Base-by-base conservation (phyloP, 805 yeast species). In the Peterozyma xylosa region DNA sequence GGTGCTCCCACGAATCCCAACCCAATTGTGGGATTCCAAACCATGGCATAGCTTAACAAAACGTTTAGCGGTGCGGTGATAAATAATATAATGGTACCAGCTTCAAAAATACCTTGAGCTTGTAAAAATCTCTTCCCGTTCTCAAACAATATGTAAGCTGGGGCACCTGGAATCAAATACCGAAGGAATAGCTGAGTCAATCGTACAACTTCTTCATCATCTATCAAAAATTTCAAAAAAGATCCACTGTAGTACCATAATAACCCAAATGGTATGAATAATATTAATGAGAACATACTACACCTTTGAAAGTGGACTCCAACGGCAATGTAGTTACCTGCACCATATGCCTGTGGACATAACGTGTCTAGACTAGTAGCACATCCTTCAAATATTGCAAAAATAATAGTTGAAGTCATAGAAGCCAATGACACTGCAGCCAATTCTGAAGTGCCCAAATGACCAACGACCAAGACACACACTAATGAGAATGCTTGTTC, bases 1-100 rank as follows among this genome's bases (percentile, higher is more conserved):
- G 93, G 90, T 1, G 91, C 89, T 10, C 91, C 91, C 32, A 78
- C 55, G 55, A 77, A 84, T 1, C 90, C 93, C 13, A 88, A 51
- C 1, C 95, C 95, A 41, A 76, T 52, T 4, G 48, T 54, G 33
- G 60, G 50, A 54, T 78, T 68, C 82, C 88, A 81, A 2, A 85
- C 87, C 39, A 85, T 61, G 9, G 77, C 43, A 62, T 82, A 85
- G 59, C 82, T 84, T 57, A 82, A 59, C 35, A 79, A 52, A 0
- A 82, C 80, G 53, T 84, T 83, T 45, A 84, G 57, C 2, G 93
- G 91, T 2, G 90, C 87, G 51, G 86, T 81, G 16, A 83, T 59
- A 27, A 76, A 63, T 30, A 85, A 63, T 17, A 82, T 84, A 43
- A 78, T 71, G 0, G 90, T 82, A 9, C 88, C 82, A 1, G 91